These are phyloP conservation scores for Silene coronaria DNA, from an alignment of 179 eudicot species.

Conservation along the genomic window DNA sequence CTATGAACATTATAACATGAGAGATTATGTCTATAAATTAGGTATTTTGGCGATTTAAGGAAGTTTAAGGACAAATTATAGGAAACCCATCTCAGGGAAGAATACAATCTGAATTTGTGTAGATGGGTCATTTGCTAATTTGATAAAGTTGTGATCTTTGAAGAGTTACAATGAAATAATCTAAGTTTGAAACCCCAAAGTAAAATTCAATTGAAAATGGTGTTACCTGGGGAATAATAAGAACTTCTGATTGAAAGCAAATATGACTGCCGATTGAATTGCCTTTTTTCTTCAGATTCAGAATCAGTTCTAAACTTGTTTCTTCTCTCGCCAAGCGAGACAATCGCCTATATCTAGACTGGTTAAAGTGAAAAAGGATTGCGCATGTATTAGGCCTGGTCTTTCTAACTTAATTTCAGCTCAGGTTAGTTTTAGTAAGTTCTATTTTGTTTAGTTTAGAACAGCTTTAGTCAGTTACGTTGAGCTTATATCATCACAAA, in stretches of 20 bases:
- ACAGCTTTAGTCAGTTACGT: too few species aligned
- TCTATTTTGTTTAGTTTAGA: too few species aligned
- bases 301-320: too few species aligned
- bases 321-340: too few species aligned
- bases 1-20: constrained; percentile 15
- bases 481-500: too few species aligned
- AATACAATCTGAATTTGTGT: constrained; percentile 28
- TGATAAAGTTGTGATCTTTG: not conserved
- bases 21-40: constrained; percentile 2
- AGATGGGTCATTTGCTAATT: constrained; percentile 35
- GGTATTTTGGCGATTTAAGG: constrained; percentile 5
- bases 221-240: constrained; percentile 6
- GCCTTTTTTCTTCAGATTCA: too few species aligned
- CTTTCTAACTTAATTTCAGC: too few species aligned
- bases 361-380: too few species aligned
- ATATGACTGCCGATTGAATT: too few species aligned
- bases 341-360: too few species aligned
- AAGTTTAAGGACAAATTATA: constrained; percentile 18
- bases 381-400: too few species aligned
- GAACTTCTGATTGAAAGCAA: not conserved
- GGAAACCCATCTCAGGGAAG: constrained; percentile 35
- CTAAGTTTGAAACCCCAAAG: not conserved
- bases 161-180: not conserved
- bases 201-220: constrained; percentile 10
- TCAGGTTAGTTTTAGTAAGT: too few species aligned